Conservation (phyloP, 1,284 basidiomycete species). For the Schizophyllum amplum region DNA sequence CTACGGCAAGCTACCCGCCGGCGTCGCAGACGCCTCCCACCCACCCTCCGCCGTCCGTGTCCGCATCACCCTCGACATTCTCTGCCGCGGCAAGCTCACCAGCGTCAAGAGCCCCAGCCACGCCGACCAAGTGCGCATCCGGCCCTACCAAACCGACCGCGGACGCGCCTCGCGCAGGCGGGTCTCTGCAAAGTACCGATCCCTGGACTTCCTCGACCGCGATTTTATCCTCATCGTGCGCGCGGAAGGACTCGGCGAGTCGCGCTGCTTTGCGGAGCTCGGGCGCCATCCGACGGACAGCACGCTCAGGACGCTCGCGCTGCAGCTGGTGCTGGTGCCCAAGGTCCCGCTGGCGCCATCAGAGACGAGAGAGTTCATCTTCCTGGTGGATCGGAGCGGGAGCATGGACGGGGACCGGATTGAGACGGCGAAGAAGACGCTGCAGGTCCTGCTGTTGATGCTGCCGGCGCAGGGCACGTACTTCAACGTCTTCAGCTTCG, state of each 20-base stretch:
- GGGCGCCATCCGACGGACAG: too few relatives aligned
- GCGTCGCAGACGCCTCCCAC: constrained; percentile 23
- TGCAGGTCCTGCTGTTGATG: constrained; percentile 30
- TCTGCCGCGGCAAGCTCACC: constrained; percentile 34
- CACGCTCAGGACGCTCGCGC: constrained; percentile 40
- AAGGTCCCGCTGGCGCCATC: constrained; percentile 20
- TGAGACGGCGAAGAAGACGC: constrained; percentile 29
- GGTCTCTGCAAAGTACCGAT: constrained; percentile 28
- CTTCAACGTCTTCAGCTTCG: constrained; percentile 49
- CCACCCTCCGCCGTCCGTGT: constrained; percentile 26
- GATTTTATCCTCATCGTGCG: constrained; percentile 41
- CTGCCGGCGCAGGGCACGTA: constrained; percentile 27
- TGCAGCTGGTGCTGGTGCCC: constrained; percentile 45
- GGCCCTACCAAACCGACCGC: constrained; percentile 24
- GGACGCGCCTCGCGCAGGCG: constrained; percentile 31
- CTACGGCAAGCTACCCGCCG: constrained; percentile 36
- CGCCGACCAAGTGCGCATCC: constrained; percentile 18
- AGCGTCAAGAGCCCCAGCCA: constrained; percentile 35
- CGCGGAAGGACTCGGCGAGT: constrained; percentile 36
- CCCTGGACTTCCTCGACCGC: constrained; percentile 28
- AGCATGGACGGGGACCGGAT: constrained; percentile 35
- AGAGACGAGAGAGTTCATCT: constrained; percentile 45
- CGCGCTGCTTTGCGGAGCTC: constrained; percentile 49
- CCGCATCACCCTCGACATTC: constrained; percentile 33
- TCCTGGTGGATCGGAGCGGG: constrained; percentile 36